Conservation (phyloP, 2,329 filamentous ascomycete species). For the Hypoxylon sp. region DNA sequence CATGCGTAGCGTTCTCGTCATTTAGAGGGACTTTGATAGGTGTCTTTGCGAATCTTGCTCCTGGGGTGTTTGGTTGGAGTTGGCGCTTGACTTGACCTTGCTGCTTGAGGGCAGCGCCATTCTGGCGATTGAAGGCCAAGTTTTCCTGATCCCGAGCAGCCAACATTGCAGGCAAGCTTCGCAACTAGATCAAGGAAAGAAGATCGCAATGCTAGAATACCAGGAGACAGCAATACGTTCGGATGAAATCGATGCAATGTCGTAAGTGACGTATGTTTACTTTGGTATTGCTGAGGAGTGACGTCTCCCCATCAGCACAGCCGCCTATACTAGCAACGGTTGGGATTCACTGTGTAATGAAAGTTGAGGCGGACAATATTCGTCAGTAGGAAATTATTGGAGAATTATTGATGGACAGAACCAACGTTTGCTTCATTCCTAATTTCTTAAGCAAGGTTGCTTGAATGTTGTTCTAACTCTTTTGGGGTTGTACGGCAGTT, state of each 20-base stretch:
- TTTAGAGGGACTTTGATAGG: conserved; percentile 83
- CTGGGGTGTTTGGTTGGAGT: conserved; percentile 78
- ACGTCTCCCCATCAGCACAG: conserved; percentile 28
- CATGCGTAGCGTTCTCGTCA: conserved; percentile 83
- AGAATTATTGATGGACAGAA: conserved; percentile 18
- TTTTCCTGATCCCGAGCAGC: conserved; percentile 91
- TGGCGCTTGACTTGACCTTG: conserved; percentile 54
- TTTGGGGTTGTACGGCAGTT: conserved; percentile 35
- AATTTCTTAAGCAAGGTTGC: conserved; percentile 30
- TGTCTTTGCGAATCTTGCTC: conserved; percentile 82
- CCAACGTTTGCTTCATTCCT: conserved; percentile 26
- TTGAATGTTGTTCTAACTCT: conserved; percentile 39
- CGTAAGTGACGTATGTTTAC: conserved; percentile 28
- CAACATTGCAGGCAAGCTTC: conserved; percentile 70
- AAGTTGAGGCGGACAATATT: conserved; percentile 19
- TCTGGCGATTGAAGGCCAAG: conserved; percentile 80
- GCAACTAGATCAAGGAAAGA: conserved; percentile 6
- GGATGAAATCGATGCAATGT: conserved; percentile 20
- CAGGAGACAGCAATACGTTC: background rate
- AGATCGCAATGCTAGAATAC: background rate
- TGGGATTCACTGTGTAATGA: conserved; percentile 11
- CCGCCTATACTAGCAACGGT: conserved; percentile 23
- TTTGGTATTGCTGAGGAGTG: conserved; percentile 28
- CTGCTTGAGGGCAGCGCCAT: conserved; percentile 78
- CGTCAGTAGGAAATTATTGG: conserved; percentile 19